phyloP scores from a whole-genome alignment of 1,284 basidiomycete species.

The Ganoderma meredithae region DNA sequence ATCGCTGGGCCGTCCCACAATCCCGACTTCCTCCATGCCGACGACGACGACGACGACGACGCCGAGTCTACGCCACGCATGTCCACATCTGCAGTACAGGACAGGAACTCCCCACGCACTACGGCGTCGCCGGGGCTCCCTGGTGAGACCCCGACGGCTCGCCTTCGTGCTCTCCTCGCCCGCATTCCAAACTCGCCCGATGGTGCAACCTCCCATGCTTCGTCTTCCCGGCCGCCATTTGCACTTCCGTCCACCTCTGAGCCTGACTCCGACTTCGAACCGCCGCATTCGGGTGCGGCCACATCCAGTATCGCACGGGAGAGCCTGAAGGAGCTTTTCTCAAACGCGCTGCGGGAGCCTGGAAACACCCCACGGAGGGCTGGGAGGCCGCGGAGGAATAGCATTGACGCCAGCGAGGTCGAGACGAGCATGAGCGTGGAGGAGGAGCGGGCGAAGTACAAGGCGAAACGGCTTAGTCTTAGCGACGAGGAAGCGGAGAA shows the following conservation, averaged over 20 bases:
- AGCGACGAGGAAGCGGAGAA: conserved; percentile 75
- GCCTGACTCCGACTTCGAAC: conserved; percentile 68
- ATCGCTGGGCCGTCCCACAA: conserved; percentile 45
- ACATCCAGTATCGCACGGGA: conserved; percentile 60
- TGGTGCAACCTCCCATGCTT: conserved; percentile 39
- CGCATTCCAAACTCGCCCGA: conserved; percentile 45
- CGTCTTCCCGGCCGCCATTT: conserved; percentile 41
- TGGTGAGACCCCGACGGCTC: conserved; percentile 55
- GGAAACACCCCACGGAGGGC: conserved; percentile 66
- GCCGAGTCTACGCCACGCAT: conserved; percentile 59
- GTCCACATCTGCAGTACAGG: conserved; percentile 39
- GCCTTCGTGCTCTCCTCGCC: conserved; percentile 63
- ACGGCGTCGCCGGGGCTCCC: conserved; percentile 33
- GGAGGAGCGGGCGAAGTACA: conserved; percentile 53
- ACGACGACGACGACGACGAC: conserved; percentile 50
- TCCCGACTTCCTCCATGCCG: conserved; percentile 41
- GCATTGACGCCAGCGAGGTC: conserved; percentile 66
- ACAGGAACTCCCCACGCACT: conserved; percentile 35
- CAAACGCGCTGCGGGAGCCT: conserved; percentile 64
- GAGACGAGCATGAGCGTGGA: conserved; percentile 60
- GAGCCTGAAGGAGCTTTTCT: conserved; percentile 69
- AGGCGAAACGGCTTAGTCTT: conserved; percentile 62
- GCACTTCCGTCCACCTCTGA: conserved; percentile 52
- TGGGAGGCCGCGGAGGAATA: conserved; percentile 54
- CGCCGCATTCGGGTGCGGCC: conserved; percentile 48